A percentile compares a stretch with the other conserved stretches of the same genome.
phyloP scores from a whole-genome alignment of 805 yeast genomes.

The Pachysolen tannophilus region DNA sequence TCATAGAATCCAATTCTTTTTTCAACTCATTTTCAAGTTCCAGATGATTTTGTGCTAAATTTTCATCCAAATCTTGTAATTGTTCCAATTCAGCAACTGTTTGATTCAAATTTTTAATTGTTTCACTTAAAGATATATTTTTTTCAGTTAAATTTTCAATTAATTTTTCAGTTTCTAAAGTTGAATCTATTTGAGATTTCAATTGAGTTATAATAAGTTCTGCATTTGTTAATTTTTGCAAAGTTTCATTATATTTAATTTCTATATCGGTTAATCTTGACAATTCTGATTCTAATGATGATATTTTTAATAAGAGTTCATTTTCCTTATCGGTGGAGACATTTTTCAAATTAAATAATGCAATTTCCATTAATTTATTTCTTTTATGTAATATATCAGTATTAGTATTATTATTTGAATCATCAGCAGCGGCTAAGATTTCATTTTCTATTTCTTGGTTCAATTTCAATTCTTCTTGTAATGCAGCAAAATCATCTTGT shows the following conservation, averaged over 20 bases:
- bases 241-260: constrained; percentile 7
- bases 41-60: constrained; percentile 37
- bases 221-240: constrained; percentile 11
- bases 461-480: constrained; percentile 29
- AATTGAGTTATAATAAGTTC: constrained; percentile 17
- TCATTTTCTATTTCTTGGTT: constrained; percentile 30
- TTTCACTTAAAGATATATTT: constrained; percentile 25
- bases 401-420: constrained; percentile 1
- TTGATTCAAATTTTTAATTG: constrained; percentile 24
- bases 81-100: constrained; percentile 40
- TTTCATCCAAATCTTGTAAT: constrained; percentile 39
- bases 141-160: constrained; percentile 27
- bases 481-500: constrained; percentile 21
- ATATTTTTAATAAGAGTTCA: no score
- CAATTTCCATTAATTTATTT: constrained; percentile 32
- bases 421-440: constrained; percentile 15
- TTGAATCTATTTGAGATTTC: constrained; percentile 19
- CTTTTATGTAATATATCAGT: constrained; percentile 16
- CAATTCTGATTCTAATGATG: background rate
- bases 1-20: constrained; percentile 24
- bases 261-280: constrained; percentile 1
- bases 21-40: constrained; percentile 36
- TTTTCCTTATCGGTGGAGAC: no score
- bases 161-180: constrained; percentile 22
- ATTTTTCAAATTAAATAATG: constrained; percentile 26